A percentile compares a stretch with the other conserved stretches of the same genome.
These are phyloP conservation scores for Mortierella sp. DNA, from an alignment of 371 early-diverging fungal species.

Conservation along the genomic window DNA sequence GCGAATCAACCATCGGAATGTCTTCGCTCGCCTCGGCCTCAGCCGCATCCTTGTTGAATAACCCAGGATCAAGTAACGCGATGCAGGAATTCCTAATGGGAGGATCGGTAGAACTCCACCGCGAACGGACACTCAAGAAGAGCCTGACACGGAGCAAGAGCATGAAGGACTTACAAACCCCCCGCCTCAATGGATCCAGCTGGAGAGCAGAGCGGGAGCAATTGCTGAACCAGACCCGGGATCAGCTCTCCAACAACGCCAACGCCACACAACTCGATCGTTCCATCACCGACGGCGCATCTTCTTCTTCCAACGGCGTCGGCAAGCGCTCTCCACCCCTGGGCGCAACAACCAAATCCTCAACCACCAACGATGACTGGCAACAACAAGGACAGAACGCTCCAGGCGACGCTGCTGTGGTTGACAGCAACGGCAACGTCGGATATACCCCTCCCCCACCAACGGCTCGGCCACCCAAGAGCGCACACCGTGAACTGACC, in stretches of 20 bases:
- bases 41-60: conserved; percentile 20
- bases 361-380: conserved; percentile 31
- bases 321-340: conserved; percentile 43
- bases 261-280: conserved; percentile 7
- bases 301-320: conserved; percentile 2
- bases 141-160: conserved; percentile 54
- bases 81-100: conserved; percentile 55
- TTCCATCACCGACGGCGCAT: conserved; percentile 18
- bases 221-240: conserved; percentile 36
- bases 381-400: background rate
- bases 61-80: conserved; percentile 18
- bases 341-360: conserved; percentile 24
- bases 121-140: conserved; percentile 55
- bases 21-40: conserved; percentile 23
- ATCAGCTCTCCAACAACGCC: conserved; percentile 1
- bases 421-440: conserved; percentile 39
- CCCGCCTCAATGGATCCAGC: conserved; percentile 38
- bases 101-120: conserved; percentile 50
- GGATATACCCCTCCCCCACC: conserved; percentile 52
- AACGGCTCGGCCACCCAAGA: conserved; percentile 35
- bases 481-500: conserved; percentile 30
- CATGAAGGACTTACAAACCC: conserved; percentile 46
- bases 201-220: conserved; percentile 55
- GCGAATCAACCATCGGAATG: conserved; percentile 5
- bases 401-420: background rate